phyloP scores from a whole-genome alignment of 805 yeast species.

The Brettanomyces sp. region DNA sequence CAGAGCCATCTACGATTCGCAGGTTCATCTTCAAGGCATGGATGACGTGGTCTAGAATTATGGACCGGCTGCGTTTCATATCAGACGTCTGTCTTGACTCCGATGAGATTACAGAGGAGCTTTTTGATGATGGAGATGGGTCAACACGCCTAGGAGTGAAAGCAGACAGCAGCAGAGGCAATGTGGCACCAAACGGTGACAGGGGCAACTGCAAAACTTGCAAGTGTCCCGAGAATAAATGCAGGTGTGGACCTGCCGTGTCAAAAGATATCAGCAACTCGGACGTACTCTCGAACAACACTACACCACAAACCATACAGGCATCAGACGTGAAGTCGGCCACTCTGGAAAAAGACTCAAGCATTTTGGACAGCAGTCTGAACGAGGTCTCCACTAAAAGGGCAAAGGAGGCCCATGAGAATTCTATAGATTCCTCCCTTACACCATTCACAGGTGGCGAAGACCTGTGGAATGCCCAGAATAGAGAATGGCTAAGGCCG shows the following conservation, averaged over 20 bases:
- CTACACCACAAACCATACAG: too few relatives aligned
- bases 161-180: conserved; percentile 1
- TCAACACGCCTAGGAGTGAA: not conserved
- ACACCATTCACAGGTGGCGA: conserved; percentile 35
- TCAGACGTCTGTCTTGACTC: conserved; percentile 41
- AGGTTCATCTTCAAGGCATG: conserved; percentile 24
- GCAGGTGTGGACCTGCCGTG: not conserved
- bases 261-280: not conserved
- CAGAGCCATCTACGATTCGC: not conserved
- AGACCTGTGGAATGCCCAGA: conserved; percentile 58
- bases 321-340: too few relatives aligned
- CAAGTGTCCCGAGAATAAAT: not conserved
- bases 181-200: too few relatives aligned
- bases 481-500: conserved; percentile 58
- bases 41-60: conserved; percentile 27
- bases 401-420: too few relatives aligned
- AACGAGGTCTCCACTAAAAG: too few relatives aligned
- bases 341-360: too few relatives aligned
- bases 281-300: not conserved
- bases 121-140: conserved; percentile 29
- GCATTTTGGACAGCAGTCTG: too few relatives aligned
- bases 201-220: not conserved
- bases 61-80: conserved; percentile 18
- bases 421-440: too few relatives aligned
- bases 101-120: conserved; percentile 40